Percentiles rank a stretch among this genome's conserved stretches.
Evolutionary conservation across 305 asterid genomes (phyloP).

Genomic region (Fraxinus baroniana): DNA sequence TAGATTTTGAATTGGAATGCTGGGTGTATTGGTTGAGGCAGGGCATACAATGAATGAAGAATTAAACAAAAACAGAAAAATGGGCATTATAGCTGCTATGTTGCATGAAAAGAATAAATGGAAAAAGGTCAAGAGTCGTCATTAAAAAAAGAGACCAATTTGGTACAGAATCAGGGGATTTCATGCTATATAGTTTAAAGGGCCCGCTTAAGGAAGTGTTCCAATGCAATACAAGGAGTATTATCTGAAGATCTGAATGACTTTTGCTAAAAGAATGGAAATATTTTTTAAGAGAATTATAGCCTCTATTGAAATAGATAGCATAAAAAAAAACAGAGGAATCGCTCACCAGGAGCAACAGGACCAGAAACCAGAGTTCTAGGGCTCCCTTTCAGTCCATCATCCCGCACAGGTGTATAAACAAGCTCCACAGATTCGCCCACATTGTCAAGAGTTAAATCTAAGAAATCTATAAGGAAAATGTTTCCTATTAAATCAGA

Average conservation of each 20-base stretch:
- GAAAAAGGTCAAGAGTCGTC: background rate
- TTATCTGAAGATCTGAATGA: constrained; percentile 3
- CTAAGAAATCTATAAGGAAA: constrained; percentile 62
- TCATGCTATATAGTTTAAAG: background rate
- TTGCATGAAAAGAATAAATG: background rate
- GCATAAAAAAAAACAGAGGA: constrained; percentile 12
- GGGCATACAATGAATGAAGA: constrained; percentile 4
- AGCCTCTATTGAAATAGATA: background rate
- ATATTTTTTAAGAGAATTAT: background rate
- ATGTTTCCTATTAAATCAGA: constrained; percentile 21
- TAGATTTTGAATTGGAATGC: constrained; percentile 24
- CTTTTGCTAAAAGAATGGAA: background rate
- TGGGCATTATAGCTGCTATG: background rate
- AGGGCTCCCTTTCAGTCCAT: constrained; percentile 73
- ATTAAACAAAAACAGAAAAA: background rate
- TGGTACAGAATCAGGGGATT: constrained; percentile 1
- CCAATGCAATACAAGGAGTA: background rate
- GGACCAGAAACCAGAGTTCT: constrained; percentile 59
- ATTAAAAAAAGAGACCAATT: background rate
- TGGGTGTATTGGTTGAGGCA: constrained; percentile 3
- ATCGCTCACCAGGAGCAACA: constrained; percentile 73
- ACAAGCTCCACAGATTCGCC: constrained; percentile 71
- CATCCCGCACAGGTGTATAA: constrained; percentile 82
- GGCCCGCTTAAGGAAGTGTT: background rate
- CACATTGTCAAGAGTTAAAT: constrained; percentile 71